These are phyloP conservation scores for Novymonas esmeraldas DNA, from an alignment of 208 protist species.

Conservation along the genomic window DNA sequence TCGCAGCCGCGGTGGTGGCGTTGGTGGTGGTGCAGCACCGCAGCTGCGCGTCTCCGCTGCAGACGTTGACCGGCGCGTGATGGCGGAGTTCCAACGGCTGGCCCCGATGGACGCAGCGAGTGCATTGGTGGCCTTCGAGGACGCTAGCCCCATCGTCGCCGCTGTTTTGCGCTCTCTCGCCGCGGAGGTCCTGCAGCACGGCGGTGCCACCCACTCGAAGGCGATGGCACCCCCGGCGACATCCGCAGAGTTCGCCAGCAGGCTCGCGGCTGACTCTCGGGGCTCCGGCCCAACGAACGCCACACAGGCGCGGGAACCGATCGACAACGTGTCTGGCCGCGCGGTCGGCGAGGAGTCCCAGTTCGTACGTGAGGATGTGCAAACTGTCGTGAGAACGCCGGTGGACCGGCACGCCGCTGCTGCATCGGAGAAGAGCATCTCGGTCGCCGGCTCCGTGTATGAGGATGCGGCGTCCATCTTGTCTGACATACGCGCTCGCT, in stretches of 20 bases:
- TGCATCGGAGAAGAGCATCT: slow-evolving; percentile 14
- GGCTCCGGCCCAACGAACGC: no score
- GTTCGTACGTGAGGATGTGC: not conserved
- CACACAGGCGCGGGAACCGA: no score
- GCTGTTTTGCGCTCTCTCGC: slow-evolving; percentile 49
- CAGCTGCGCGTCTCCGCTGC: slow-evolving; percentile 10
- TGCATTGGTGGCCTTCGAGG: slow-evolving; percentile 15
- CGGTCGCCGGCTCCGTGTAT: slow-evolving; percentile 21
- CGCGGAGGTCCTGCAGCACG: slow-evolving; percentile 48
- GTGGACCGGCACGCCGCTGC: not conserved
- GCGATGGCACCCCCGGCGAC: not conserved
- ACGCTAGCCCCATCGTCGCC: slow-evolving; percentile 28
- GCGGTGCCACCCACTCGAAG: not conserved
- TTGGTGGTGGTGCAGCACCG: not conserved
- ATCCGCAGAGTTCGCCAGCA: not conserved
- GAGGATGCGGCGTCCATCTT: slow-evolving; percentile 56
- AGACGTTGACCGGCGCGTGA: slow-evolving; percentile 12
- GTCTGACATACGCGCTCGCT: slow-evolving; percentile 46
- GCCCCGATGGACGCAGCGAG: not conserved
- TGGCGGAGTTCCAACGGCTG: slow-evolving; percentile 12
- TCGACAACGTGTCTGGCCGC: no score
- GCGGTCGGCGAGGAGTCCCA: not conserved
- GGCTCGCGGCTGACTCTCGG: no score
- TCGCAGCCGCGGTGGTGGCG: not conserved
- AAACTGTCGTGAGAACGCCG: not conserved